Conservation (phyloP, 75 land plant species). For the Pinus tabuliformis region DNA sequence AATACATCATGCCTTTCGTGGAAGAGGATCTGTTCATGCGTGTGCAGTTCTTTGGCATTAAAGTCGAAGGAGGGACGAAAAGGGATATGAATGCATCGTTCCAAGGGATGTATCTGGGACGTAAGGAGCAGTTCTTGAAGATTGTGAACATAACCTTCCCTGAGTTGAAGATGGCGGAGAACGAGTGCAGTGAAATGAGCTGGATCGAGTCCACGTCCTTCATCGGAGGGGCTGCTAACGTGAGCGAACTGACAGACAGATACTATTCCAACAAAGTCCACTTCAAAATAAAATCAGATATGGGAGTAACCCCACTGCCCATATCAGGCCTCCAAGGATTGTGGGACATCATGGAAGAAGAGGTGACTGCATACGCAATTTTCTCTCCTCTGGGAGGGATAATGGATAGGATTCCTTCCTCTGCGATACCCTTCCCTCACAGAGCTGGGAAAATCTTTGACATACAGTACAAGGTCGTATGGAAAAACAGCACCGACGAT, state of each 20-base stretch:
- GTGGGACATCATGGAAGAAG: background rate
- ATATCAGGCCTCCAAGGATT: background rate
- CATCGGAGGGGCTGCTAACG: no score
- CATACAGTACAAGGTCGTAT: slow-evolving; percentile 9
- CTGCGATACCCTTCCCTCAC: slow-evolving; percentile 14
- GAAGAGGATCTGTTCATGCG: no score
- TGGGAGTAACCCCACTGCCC: background rate
- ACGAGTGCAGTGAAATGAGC: no score
- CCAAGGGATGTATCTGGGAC: background rate
- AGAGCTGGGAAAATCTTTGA: background rate
- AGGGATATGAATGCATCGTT: background rate
- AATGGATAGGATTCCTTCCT: background rate
- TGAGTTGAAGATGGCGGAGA: no score
- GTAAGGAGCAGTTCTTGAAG: background rate
- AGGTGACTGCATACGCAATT: background rate
- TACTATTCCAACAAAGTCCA: background rate
- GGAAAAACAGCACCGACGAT: background rate
- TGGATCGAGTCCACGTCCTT: no score
- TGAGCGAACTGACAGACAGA: background rate
- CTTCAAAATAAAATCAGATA: slow-evolving; percentile 8
- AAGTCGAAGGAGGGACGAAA: background rate
- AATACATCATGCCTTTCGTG: background rate
- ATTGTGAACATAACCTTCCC: no score
- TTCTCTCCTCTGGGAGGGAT: slow-evolving; percentile 14
- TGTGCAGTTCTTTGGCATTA: background rate